Evolutionary conservation across 2,329 filamentous ascomycete genomes (phyloP).

Genomic region (Pestalotiopsis sp.): DNA sequence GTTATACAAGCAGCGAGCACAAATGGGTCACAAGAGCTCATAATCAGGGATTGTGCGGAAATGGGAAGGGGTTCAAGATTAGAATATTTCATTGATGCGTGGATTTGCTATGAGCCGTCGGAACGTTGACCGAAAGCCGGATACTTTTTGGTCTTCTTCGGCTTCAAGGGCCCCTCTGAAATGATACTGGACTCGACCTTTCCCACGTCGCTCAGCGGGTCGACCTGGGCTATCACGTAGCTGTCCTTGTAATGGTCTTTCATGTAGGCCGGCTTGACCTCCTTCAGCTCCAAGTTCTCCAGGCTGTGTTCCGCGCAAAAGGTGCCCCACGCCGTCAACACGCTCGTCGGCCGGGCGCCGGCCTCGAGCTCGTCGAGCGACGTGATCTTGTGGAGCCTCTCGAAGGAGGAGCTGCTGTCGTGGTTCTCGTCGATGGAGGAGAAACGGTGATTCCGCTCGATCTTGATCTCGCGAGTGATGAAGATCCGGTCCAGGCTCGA

Average conservation of each 20-base stretch:
- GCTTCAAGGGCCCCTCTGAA: too few species aligned
- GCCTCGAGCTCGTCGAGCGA: background rate
- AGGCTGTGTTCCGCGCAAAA: constrained; percentile 13
- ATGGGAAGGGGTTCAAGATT: too few species aligned
- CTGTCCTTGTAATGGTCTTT: constrained; percentile 18
- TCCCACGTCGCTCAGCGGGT: constrained; percentile 15
- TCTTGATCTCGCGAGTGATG: constrained; percentile 37
- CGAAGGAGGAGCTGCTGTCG: background rate
- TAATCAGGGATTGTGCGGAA: too few species aligned
- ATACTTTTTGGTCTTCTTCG: background rate
- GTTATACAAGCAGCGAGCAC: too few species aligned
- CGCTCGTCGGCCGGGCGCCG: background rate
- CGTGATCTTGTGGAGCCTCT: background rate
- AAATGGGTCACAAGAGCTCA: too few species aligned
- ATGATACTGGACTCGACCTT: constrained; percentile 16
- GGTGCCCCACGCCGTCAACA: background rate
- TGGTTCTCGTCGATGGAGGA: constrained; percentile 18
- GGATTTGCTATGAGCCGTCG: background rate
- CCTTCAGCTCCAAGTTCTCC: background rate
- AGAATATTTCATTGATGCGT: background rate
- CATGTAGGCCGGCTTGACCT: background rate
- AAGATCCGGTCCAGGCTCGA: constrained; percentile 34
- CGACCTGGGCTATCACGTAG: constrained; percentile 19
- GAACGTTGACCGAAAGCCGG: background rate
- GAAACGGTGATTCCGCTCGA: constrained; percentile 22